These are phyloP conservation scores for Hyaloscypha finlandica DNA, from an alignment of 495 filamentous ascomycete species.

Conservation along the genomic window DNA sequence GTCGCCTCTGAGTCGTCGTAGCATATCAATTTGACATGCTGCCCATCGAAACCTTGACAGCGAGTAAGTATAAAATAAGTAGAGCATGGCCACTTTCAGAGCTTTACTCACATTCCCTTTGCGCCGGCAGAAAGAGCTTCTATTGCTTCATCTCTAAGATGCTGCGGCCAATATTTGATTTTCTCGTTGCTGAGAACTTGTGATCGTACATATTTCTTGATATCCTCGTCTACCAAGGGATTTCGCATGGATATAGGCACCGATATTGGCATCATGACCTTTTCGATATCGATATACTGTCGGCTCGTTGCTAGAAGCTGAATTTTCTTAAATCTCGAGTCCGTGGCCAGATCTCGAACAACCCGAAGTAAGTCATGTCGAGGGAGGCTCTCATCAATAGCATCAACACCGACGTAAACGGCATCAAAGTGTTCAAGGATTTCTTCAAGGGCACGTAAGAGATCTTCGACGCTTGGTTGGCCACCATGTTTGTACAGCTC, in stretches of 20 bases:
- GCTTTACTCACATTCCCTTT: slow-evolving; percentile 43
- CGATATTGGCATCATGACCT: slow-evolving; percentile 24
- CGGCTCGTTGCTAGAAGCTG: slow-evolving; percentile 44
- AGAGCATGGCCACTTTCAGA: too few species aligned
- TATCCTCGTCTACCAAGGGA: slow-evolving; percentile 30
- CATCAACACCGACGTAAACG: slow-evolving; percentile 38
- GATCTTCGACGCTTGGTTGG: not conserved
- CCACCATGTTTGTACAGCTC: slow-evolving; percentile 1
- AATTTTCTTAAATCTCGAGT: slow-evolving; percentile 39
- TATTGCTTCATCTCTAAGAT: slow-evolving; percentile 33
- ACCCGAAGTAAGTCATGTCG: slow-evolving; percentile 22
- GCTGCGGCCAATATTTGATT: slow-evolving; percentile 27
- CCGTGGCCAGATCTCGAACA: slow-evolving; percentile 20
- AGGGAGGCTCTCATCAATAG: slow-evolving; percentile 34
- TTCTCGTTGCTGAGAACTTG: slow-evolving; percentile 20
- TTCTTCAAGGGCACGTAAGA: slow-evolving; percentile 13
- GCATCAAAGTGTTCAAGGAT: slow-evolving; percentile 27
- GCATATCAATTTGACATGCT: slow-evolving; percentile 40
- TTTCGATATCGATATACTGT: slow-evolving; percentile 41
- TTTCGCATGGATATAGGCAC: slow-evolving; percentile 32
- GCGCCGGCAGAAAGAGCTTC: slow-evolving; percentile 35
- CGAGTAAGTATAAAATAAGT: not conserved
- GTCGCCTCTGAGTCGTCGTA: slow-evolving; percentile 15
- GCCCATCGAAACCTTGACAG: slow-evolving; percentile 40
- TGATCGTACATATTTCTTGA: slow-evolving; percentile 23